These are phyloP conservation scores for Tolypocladium ovalisporum DNA, from an alignment of 2,329 filamentous ascomycete genomes.

Conservation along the genomic window DNA sequence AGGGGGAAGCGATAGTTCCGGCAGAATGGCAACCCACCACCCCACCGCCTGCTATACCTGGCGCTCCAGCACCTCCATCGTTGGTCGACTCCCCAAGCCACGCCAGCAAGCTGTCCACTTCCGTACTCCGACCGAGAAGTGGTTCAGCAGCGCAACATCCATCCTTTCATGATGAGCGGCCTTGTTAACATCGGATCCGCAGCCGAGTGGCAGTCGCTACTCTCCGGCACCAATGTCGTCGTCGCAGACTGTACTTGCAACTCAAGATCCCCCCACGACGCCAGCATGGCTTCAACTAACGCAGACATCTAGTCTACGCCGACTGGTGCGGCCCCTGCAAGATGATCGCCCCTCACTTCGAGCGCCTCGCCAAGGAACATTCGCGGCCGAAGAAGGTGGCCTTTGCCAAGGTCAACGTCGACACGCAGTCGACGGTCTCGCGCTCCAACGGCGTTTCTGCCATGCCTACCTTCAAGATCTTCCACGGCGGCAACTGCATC, in stretches of 20 bases:
- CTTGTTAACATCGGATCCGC: conserved; percentile 51
- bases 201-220: conserved; percentile 60
- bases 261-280: neutral
- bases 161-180: conserved; percentile 27
- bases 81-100: conserved; percentile 9
- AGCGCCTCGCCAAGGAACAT: conserved; percentile 69
- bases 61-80: conserved; percentile 2
- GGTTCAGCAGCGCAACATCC: neutral
- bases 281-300: conserved; percentile 12
- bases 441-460: conserved; percentile 69
- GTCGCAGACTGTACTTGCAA: conserved; percentile 73
- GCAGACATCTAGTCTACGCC: conserved; percentile 61
- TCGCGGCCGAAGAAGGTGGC: conserved; percentile 73
- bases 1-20: conserved; percentile 7
- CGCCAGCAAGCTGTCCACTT: conserved; percentile 1
- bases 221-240: conserved; percentile 66
- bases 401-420: conserved; percentile 88
- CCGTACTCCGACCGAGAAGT: neutral
- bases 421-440: conserved; percentile 68
- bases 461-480: conserved; percentile 92
- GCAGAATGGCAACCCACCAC: conserved; percentile 11
- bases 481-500: conserved; percentile 62
- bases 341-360: conserved; percentile 80
- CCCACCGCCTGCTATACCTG: conserved; percentile 9
- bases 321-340: conserved; percentile 95